Evolutionary conservation across 306 rosid genomes (phyloP).

Genomic region (Pterocarpus santalinus): DNA sequence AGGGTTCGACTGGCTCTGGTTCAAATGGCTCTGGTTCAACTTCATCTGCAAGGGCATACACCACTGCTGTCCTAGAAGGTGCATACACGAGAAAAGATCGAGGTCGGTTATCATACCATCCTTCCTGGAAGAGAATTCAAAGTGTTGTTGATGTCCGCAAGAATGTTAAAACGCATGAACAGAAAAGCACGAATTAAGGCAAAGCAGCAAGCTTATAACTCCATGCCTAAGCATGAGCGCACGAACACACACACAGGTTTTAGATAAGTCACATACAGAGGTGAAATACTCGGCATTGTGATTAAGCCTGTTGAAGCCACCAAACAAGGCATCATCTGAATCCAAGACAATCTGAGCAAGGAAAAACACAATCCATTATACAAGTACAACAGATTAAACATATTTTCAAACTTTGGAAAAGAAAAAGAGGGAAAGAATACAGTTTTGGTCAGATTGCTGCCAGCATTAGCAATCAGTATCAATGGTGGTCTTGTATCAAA

Average conservation of each 20-base stretch:
- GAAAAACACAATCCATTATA: background rate
- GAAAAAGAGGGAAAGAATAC: conserved; percentile 3
- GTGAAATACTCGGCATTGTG: conserved; percentile 78
- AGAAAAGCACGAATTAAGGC: conserved; percentile 31
- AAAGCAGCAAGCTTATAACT: background rate
- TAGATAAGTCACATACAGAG: conserved; percentile 57
- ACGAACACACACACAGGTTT: background rate
- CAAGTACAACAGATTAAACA: conserved; percentile 22
- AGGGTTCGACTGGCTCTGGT: conserved; percentile 47
- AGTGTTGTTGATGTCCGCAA: conserved; percentile 23
- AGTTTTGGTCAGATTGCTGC: conserved; percentile 3
- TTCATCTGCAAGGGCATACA: conserved; percentile 66
- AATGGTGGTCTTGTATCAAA: conserved; percentile 16
- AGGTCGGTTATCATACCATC: conserved; percentile 74
- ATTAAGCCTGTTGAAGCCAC: conserved; percentile 77
- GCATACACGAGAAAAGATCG: conserved; percentile 79
- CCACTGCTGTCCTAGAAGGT: conserved; percentile 87
- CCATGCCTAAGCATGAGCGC: background rate
- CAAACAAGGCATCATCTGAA: conserved; percentile 77
- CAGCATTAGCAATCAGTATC: conserved; percentile 4
- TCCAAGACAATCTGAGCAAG: conserved; percentile 84
- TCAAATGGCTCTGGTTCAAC: conserved; percentile 44
- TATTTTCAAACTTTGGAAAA: background rate
- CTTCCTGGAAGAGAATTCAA: conserved; percentile 68
- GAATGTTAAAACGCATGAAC: conserved; percentile 22